Evolutionary conservation across 306 rosid species (phyloP).

Genomic region (Casuarina equisetifolia): DNA sequence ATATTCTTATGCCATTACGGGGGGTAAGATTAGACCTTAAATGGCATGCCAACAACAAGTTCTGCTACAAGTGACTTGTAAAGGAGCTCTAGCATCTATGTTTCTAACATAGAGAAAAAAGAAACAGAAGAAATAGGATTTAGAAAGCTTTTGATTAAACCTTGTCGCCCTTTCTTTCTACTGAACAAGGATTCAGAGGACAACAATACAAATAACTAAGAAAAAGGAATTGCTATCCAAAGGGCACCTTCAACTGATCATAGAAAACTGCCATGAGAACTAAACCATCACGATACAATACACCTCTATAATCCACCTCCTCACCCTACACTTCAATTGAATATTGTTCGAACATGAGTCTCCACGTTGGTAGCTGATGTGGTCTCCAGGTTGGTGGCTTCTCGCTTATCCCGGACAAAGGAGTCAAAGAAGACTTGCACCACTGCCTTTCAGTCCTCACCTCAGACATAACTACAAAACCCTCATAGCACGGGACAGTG

Average conservation of each 20-base stretch:
- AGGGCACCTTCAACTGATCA: constrained; percentile 80
- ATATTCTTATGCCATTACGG: constrained; percentile 14
- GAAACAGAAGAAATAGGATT: neutral
- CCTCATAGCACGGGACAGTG: too few relatives aligned
- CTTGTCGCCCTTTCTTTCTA: constrained; percentile 2
- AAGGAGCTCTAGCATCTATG: constrained; percentile 77
- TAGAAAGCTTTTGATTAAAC: neutral
- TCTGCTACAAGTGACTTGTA: constrained; percentile 92
- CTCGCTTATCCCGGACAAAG: too few relatives aligned
- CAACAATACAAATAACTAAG: neutral
- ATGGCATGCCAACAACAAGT: constrained; percentile 94
- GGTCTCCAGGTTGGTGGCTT: too few relatives aligned
- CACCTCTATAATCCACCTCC: constrained; percentile 95
- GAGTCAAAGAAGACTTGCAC: too few relatives aligned
- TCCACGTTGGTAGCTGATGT: too few relatives aligned
- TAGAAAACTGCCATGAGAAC: constrained; percentile 90
- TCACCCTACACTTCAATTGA: constrained; percentile 64
- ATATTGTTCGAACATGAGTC: too few relatives aligned
- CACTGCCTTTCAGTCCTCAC: too few relatives aligned
- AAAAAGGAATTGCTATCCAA: constrained; percentile 15
- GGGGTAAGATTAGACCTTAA: constrained; percentile 60
- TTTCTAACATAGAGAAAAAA: constrained; percentile 12
- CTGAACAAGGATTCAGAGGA: neutral
- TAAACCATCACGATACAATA: constrained; percentile 90
- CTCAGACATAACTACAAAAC: too few relatives aligned